phyloP scores from a whole-genome alignment of 768 basidiomycete species.

The Polyporus arcularius region DNA sequence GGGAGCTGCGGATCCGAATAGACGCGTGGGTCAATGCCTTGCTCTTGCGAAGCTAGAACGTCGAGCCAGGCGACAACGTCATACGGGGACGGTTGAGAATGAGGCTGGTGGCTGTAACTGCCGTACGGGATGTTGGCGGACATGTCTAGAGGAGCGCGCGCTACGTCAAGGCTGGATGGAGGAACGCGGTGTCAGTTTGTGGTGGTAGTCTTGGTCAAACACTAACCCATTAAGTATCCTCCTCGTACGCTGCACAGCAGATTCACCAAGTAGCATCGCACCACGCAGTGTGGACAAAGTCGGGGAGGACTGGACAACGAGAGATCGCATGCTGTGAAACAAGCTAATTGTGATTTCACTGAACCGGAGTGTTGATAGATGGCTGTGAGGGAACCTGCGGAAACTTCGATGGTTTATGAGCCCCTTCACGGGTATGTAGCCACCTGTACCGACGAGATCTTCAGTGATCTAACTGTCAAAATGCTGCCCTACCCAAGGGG shows the following conservation, averaged over 20 bases:
- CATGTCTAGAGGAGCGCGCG: not conserved
- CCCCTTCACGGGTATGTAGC: not conserved
- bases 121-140: not conserved
- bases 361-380: not conserved
- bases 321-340: not conserved
- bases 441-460: not conserved
- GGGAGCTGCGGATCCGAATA: not conserved
- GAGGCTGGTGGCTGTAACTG: not conserved
- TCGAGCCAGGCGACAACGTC: not conserved
- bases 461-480: not conserved
- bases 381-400: not conserved
- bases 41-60: not conserved
- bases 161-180: not conserved
- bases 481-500: not conserved
- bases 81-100: not conserved
- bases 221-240: not conserved
- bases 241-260: not conserved
- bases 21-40: not conserved
- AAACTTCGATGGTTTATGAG: not conserved
- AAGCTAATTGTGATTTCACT: not conserved
- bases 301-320: not conserved
- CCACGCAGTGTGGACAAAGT: not conserved
- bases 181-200: not conserved
- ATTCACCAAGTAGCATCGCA: not conserved
- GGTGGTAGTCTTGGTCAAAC: not conserved